Evolutionary conservation across 2,329 filamentous ascomycete genomes (phyloP).

Genomic region (Pseudomassariella vexata): DNA sequence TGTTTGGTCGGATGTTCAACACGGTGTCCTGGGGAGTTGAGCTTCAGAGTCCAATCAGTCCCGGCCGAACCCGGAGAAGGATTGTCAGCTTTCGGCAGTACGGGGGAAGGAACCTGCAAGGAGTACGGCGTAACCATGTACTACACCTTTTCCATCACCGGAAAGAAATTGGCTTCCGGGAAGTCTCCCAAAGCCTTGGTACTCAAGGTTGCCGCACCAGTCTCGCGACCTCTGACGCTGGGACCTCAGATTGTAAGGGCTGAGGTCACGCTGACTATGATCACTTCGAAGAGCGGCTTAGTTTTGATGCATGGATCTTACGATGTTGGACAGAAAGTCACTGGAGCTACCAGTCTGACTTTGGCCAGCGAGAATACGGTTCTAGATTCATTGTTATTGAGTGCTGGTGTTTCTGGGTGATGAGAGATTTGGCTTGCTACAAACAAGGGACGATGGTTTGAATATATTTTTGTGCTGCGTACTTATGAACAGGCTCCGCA

Average conservation of each 20-base stretch:
- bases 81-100: constrained; percentile 14
- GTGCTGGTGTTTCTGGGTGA: constrained; percentile 19
- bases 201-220: constrained; percentile 11
- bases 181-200: constrained; percentile 11
- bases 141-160: constrained; percentile 13
- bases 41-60: constrained; percentile 14
- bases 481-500: no score
- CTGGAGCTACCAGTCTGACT: constrained; percentile 16
- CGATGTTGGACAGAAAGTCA: constrained; percentile 9
- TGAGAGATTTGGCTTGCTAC: no score
- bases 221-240: constrained; percentile 16
- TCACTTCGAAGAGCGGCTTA: no score
- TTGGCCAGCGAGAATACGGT: constrained; percentile 10
- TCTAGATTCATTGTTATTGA: constrained; percentile 16
- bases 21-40: constrained; percentile 18
- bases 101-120: not conserved
- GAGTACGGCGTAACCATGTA: constrained; percentile 9
- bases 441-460: no score
- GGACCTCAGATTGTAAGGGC: constrained; percentile 12
- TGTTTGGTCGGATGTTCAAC: constrained; percentile 20
- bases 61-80: constrained; percentile 12
- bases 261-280: no score
- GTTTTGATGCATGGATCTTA: constrained; percentile 7
- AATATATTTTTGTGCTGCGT: no score
- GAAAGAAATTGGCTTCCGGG: constrained; percentile 5